These are phyloP conservation scores for Hydnomerulius pinastri DNA, from an alignment of 768 basidiomycete genomes.

Conservation along the genomic window DNA sequence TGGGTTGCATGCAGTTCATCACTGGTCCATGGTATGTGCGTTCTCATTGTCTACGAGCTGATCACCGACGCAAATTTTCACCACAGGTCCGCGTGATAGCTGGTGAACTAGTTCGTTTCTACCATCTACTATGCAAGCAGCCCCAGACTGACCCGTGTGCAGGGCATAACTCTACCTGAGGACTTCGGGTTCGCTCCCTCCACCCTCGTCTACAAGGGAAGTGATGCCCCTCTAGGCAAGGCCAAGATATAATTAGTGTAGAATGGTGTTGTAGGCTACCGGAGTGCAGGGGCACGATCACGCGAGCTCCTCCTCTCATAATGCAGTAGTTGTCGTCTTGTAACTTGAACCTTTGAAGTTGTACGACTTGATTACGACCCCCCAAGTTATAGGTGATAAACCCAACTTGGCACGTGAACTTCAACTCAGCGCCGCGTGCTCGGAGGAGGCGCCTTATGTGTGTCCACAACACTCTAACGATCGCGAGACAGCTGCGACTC, in stretches of 20 bases:
- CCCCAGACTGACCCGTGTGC: slow-evolving; percentile 10
- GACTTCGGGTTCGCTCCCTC: slow-evolving; percentile 89
- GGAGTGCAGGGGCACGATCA: slow-evolving; percentile 2
- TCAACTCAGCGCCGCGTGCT: neutral
- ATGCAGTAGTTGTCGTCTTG: slow-evolving; percentile 1
- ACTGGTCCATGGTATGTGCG: slow-evolving; percentile 80
- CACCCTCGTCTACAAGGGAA: slow-evolving; percentile 74
- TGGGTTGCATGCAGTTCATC: slow-evolving; percentile 84
- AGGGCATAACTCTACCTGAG: slow-evolving; percentile 69
- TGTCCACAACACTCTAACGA: neutral
- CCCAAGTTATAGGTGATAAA: no score
- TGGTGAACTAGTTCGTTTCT: slow-evolving; percentile 67
- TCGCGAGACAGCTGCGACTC: neutral
- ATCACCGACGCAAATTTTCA: slow-evolving; percentile 9
- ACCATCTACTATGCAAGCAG: slow-evolving; percentile 1
- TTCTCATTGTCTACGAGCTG: neutral
- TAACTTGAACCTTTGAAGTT: no score
- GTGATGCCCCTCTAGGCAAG: slow-evolving; percentile 62
- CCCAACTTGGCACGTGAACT: slow-evolving; percentile 22
- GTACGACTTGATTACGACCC: no score
- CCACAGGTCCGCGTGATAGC: slow-evolving; percentile 77
- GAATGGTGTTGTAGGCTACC: slow-evolving; percentile 1
- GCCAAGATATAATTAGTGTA: slow-evolving; percentile 53
- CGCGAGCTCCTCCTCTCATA: slow-evolving; percentile 8
- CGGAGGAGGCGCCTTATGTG: neutral